Base-by-base conservation (phyloP, 2,329 filamentous ascomycete genomes). In the Cladosporium sp. region DNA sequence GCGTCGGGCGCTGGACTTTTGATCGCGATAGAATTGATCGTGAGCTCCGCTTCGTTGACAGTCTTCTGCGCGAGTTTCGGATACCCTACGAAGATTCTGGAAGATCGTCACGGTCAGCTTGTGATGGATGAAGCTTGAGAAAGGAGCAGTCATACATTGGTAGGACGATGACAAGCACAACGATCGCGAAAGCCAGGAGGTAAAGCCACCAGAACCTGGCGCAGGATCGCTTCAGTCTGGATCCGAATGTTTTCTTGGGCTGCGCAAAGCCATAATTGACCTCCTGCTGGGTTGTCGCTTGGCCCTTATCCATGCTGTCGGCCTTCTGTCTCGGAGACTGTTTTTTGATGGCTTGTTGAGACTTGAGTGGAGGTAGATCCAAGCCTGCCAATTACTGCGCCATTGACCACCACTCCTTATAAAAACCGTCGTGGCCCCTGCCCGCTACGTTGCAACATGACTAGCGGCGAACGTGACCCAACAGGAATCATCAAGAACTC, bases 131-230 rank as follows among this genome's bases (percentile, higher is more conserved):
- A 10, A 8, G 6, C 8, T 7, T 2, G 30, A 10, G 11, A 12
- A 18, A 11, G 30, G 28, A 21, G 28, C 49, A 30, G 6, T 21
- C 58, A n/a, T 60, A 60, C 58, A 89, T 76, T 47, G 88, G 78
- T 47, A 85, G 80, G 21, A 90, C 82, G 44, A 87, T 79, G 15
- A 90, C 76, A 38, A 87, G 80, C 52, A 84, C 75, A 54, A 87
- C 76, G 67, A 81, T 70, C 65, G 84, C 73, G 61, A 87, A 74
- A 18, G 81, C 74, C 66, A 89, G 78, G 66, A 88, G 74, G 71
- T 88, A 82, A 68, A 82, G 72, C 87, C 87, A 90, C 88, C 87
- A 90, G 71, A 84, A 88, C 26, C 67, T 71, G 36, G 60, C 65
- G 62, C 71, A 72, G 59, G 58, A 60, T 21, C 58, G 58, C 14